Base-by-base conservation (phyloP, 495 filamentous ascomycete species). In the Lasiosphaeriaceae sp. region DNA sequence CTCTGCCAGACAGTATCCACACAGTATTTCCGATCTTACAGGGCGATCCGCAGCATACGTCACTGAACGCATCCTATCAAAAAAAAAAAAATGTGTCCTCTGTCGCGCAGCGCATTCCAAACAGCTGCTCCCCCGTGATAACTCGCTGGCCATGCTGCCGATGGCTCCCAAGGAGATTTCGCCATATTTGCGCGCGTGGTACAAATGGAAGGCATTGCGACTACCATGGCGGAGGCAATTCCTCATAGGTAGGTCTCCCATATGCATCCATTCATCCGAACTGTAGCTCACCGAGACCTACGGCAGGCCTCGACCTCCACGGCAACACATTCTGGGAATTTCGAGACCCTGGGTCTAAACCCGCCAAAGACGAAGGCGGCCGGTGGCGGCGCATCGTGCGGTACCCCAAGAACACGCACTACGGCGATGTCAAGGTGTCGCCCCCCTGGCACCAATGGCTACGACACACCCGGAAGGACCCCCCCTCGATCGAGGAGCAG, bases 361-460 rank as follows among this genome's bases (percentile, higher is more conserved):
- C 71, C 17, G 77, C 79, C 19, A 72, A 39, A 71, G 84, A 19
- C 3, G 26, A 31, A 31, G 9, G 26, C 74, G 80, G 37, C 11
- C 73, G 73, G 44, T 72, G 73, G 69, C 74, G 80, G 6, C 78
- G 80, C 55, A 95, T 96, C 29, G 87, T 95, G n/a, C 75, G 85
- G 56, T 89, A 74, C 62, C 77, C 75, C 1, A 74, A 76, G 0
- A 75, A 76, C 49, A 83, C 81, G 2, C 87, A 90, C 62, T 82
- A 81, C 68, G 78, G 76, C 63, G 86, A 93, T 50, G 82, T 95
- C 29, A 54, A 57, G 8, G 66, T 77, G 55, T 62, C 75, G 74
- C 88, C 93, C 1, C 85, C 88, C 75, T 98, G 94, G 94, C 90
- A 93, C 70, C 93, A 97, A 69, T 98, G 94, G 94, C 86, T 98